Percentiles rank a stretch among this genome's conserved stretches.
Conservation (phyloP, 768 basidiomycete species). For the Grammothele lineata region DNA sequence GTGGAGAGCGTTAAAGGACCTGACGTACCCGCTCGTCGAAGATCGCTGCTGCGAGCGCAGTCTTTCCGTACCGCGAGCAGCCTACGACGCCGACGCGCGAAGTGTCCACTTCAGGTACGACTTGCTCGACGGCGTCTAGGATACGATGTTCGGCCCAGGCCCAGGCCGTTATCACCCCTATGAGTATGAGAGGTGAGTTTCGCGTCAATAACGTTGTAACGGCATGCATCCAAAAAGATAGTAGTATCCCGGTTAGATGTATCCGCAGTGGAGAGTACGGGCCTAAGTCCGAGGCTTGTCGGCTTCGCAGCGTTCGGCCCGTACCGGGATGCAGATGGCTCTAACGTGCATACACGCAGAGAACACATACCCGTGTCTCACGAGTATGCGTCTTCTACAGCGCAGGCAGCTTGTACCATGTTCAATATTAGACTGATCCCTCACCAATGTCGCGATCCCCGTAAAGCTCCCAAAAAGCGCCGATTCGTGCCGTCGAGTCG, state of each 20-base stretch:
- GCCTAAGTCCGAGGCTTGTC: no score
- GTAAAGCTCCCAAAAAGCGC: constrained; percentile 5
- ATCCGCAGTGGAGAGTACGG: no score
- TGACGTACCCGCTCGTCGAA: constrained; percentile 4
- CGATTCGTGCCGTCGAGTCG: constrained; percentile 3
- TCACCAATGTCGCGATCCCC: constrained; percentile 7
- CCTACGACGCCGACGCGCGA: constrained; percentile 3
- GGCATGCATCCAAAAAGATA: no score
- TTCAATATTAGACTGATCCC: background rate
- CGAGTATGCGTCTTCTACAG: no score
- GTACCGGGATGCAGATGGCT: no score
- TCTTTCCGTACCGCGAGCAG: constrained; percentile 7
- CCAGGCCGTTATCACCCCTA: constrained; percentile 4
- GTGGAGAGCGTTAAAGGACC: no score
- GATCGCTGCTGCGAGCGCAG: constrained; percentile 6
- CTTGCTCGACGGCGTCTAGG: constrained; percentile 6
- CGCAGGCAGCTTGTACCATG: no score
- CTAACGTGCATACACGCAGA: no score
- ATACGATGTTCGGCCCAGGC: constrained; percentile 7
- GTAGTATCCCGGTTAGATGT: no score
- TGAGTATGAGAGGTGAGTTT: background rate
- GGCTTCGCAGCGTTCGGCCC: no score
- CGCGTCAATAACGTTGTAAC: no score
- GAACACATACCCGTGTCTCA: no score
- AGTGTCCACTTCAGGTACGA: constrained; percentile 4